A percentile compares a stretch with the other conserved stretches of the same genome.
These are phyloP conservation scores for Casaregolazyma suthepensis DNA, from an alignment of 1,139 yeast species.

Conservation along the genomic window DNA sequence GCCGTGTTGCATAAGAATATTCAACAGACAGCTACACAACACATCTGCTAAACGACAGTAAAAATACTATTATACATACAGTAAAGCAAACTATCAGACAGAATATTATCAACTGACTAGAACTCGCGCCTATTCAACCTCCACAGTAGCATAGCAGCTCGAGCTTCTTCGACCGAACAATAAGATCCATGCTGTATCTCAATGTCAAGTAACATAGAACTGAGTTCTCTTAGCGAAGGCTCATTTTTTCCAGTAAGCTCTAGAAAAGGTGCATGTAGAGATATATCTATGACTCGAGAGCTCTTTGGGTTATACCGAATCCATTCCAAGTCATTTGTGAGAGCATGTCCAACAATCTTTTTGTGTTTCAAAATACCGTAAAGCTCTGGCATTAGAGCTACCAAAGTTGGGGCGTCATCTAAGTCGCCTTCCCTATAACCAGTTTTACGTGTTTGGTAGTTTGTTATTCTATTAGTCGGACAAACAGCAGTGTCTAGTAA, in stretches of 20 bases:
- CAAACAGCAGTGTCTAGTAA: no score
- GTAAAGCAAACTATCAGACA: no score
- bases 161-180: constrained; percentile 87
- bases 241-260: constrained; percentile 55
- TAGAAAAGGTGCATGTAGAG: constrained; percentile 55
- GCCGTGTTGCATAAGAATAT: no score
- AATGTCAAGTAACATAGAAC: constrained; percentile 49
- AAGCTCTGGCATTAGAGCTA: constrained; percentile 58
- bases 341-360: constrained; percentile 77
- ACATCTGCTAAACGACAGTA: no score
- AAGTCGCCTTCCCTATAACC: constrained; percentile 71
- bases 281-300: constrained; percentile 64
- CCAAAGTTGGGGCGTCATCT: constrained; percentile 58
- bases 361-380: constrained; percentile 35
- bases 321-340: constrained; percentile 69
- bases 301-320: constrained; percentile 59
- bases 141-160: constrained; percentile 76
- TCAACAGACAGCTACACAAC: no score
- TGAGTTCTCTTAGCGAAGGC: constrained; percentile 65
- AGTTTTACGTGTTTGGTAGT: constrained; percentile 94
- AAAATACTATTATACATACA: no score
- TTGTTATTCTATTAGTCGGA: constrained; percentile 65
- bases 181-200: constrained; percentile 74
- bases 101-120: no score
- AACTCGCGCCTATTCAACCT: constrained; percentile 32